A percentile compares a stretch with the other conserved stretches of the same genome.
These are phyloP conservation scores for Cucurbita moschata DNA, from an alignment of 306 rosid species.

Conservation along the genomic window DNA sequence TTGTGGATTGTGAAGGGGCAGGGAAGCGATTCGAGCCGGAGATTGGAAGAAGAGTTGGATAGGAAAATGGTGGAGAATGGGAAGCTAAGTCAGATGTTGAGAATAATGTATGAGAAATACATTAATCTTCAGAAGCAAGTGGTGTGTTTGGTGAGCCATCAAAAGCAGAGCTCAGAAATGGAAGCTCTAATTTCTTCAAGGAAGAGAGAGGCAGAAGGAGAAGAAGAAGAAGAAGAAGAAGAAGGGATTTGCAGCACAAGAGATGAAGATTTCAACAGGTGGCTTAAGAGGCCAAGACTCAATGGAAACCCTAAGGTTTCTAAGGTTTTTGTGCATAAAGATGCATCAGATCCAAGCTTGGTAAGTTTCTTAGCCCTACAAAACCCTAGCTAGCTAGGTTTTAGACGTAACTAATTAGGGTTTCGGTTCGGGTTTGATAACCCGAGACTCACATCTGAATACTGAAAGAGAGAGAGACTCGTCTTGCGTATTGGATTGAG, in stretches of 20 bases:
- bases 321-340: constrained; percentile 39
- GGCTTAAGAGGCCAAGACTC: constrained; percentile 23
- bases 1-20: not conserved
- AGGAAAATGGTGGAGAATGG: constrained; percentile 47
- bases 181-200: constrained; percentile 8
- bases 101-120: constrained; percentile 27
- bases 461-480: too few relatives aligned
- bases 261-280: constrained; percentile 26
- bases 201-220: constrained; percentile 40
- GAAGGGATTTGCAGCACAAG: constrained; percentile 15
- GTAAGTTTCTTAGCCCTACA: constrained; percentile 19
- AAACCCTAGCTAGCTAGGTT: not conserved
- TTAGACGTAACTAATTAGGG: not conserved
- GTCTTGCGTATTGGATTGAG: too few relatives aligned
- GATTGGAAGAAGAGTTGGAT: constrained; percentile 32
- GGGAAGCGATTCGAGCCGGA: not conserved
- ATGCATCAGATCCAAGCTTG: constrained; percentile 46
- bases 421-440: too few relatives aligned
- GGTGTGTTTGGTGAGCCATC: constrained; percentile 16
- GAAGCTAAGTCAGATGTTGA: constrained; percentile 33
- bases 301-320: constrained; percentile 29
- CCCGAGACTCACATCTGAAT: too few relatives aligned
- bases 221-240: not conserved
- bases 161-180: constrained; percentile 4
- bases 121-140: constrained; percentile 26